phyloP scores from a whole-genome alignment of 2,329 filamentous ascomycete genomes.

The Verticillium tricorpus region DNA sequence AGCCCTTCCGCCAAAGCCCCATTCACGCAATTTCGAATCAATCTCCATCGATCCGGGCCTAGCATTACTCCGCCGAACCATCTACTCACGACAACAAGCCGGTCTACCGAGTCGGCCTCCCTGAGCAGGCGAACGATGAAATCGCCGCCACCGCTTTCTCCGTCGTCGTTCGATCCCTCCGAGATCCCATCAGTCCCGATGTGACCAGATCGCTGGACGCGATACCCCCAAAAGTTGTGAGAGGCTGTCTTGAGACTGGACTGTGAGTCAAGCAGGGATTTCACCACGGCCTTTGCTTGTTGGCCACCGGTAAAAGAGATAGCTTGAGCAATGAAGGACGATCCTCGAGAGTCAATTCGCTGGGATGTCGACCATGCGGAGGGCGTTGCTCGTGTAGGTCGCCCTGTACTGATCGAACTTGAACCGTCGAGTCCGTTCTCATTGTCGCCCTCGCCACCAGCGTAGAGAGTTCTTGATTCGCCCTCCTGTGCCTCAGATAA shows the following conservation, averaged over 20 bases:
- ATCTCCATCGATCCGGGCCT: conserved; percentile 56
- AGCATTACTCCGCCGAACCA: conserved; percentile 62
- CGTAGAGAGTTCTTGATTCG: background rate
- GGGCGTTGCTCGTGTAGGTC: background rate
- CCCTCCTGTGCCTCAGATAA: background rate
- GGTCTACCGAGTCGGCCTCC: conserved; percentile 44
- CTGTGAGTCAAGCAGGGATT: conserved; percentile 42
- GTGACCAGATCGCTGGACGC: conserved; percentile 17
- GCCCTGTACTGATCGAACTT: conserved; percentile 9
- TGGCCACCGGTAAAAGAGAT: conserved; percentile 31
- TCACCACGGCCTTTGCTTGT: conserved; percentile 38
- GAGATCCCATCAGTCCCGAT: conserved; percentile 20
- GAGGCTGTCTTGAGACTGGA: conserved; percentile 47
- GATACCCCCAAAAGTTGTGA: conserved; percentile 56
- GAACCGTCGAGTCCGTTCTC: background rate
- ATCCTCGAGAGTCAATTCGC: conserved; percentile 46
- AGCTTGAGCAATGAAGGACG: conserved; percentile 54
- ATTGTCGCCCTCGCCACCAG: background rate
- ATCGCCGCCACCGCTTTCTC: conserved; percentile 55
- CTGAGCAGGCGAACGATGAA: conserved; percentile 51
- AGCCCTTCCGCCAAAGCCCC: conserved; percentile 50
- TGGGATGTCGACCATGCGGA: conserved; percentile 46
- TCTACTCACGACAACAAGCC: conserved; percentile 53
- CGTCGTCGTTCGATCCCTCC: conserved; percentile 55
- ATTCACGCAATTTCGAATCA: conserved; percentile 54